Evolutionary conservation across 1,284 basidiomycete genomes (phyloP), one percentile per base, ranked within the genome.

Genomic region (Austroboletus novae-zelandiae): DNA sequence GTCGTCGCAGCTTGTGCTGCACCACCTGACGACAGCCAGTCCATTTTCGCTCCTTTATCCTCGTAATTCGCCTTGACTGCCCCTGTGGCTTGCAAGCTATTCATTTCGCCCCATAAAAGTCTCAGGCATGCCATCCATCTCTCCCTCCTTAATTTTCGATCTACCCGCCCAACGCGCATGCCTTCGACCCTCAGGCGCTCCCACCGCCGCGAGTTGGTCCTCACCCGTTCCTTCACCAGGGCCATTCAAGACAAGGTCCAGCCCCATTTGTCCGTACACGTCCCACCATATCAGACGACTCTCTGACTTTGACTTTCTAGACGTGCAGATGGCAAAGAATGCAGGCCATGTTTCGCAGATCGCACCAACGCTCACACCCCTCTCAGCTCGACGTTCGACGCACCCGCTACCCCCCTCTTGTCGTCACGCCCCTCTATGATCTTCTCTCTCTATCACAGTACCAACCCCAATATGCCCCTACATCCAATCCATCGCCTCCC

Each of bases 401-500:
- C 14, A 14, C 9, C 31, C 31, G 14, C 14, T 32, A 9, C 31
- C 14, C 31, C 31, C 31, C 9, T 32, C 10, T 32, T 32, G 14
- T 10, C 31, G 31, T 32, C 60, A 43, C 56, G 55, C 13, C 66
- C 67, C 4, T 64, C 67, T 13, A 66, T 67, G 57, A 48, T 55
- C 15, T 43, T 67, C 32, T 58, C 68, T 37, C 57, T 66, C 35
- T 61, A 67, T 42, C 56, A 50, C 35, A 52, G 52, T 25, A 36
- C 51, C 10, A 56, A 52, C 13, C 45, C 53, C 35, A 52, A 48
- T 27, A 49, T 57, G 10, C 57, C 61, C 40, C 39, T 59, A 10
- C 79, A 83, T 58, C 74, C 76, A 51, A 80, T 86, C 45, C 74
- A 74, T 48, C 61, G 63, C 27, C 74, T 87, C 42, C 84, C 85